Evolutionary conservation across 371 early-diverging fungal species (phyloP).

Genomic region (Rhizopus arrhizus): DNA sequence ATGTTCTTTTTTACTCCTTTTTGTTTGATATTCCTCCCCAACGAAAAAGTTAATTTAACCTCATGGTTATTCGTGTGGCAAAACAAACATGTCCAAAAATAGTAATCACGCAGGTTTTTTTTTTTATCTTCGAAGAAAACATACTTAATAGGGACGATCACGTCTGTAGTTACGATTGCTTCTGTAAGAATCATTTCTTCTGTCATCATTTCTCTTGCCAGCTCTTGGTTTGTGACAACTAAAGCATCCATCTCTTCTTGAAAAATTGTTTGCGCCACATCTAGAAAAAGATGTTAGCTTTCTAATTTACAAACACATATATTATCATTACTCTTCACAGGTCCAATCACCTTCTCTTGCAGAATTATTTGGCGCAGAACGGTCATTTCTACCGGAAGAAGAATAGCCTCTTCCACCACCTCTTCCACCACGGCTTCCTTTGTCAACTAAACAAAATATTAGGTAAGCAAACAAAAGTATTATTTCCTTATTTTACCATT

Average conservation of each 20-base stretch:
- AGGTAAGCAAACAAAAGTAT: background rate
- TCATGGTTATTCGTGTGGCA: background rate
- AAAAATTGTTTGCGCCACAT: constrained; percentile 39
- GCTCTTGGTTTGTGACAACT: constrained; percentile 33
- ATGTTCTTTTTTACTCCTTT: too few species aligned
- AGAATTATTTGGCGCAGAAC: constrained; percentile 13
- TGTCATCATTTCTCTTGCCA: constrained; percentile 22
- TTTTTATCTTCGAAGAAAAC: background rate
- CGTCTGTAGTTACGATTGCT: constrained; percentile 29
- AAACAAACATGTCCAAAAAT: background rate
- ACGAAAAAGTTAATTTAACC: too few species aligned
- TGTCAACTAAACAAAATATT: constrained; percentile 8
- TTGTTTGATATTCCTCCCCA: too few species aligned
- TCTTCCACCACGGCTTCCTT: constrained; percentile 23
- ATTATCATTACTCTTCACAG: constrained; percentile 30
- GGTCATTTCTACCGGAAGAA: constrained; percentile 32
- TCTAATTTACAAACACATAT: background rate
- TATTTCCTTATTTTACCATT: background rate
- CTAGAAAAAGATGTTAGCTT: constrained; percentile 7
- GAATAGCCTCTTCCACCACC: constrained; percentile 12
- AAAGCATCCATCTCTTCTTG: constrained; percentile 35
- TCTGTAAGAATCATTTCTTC: constrained; percentile 9
- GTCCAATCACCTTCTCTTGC: constrained; percentile 39
- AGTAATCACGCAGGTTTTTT: constrained; percentile 1
- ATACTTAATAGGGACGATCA: constrained; percentile 29